Conservation (phyloP, 139 green algal species). For the Picochlorum sp. region DNA sequence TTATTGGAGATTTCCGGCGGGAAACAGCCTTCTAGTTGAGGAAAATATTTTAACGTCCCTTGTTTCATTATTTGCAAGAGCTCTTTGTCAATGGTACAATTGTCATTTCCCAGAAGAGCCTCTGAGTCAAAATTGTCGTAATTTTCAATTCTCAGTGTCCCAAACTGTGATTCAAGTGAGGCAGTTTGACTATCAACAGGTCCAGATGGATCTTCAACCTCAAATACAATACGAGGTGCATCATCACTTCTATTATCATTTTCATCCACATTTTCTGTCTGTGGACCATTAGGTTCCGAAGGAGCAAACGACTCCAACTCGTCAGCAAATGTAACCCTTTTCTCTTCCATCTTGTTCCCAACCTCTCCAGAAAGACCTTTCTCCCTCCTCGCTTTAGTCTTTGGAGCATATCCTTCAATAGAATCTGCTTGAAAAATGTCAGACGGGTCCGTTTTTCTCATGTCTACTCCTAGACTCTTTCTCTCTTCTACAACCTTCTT, state of each 20-base stretch:
- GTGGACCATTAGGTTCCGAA: background rate
- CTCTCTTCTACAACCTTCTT: background rate
- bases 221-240: slow-evolving; percentile 2
- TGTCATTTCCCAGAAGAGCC: no score
- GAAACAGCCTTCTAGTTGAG: slow-evolving; percentile 4
- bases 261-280: background rate
- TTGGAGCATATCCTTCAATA: slow-evolving; percentile 24
- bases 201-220: slow-evolving; percentile 1
- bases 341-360: background rate
- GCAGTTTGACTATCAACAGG: background rate
- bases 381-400: background rate
- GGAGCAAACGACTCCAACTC: background rate
- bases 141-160: background rate
- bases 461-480: background rate
- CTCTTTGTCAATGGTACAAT: background rate
- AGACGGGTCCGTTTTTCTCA: background rate
- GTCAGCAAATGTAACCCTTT: background rate
- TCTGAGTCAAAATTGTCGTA: background rate
- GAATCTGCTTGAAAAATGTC: background rate
- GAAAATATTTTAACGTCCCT: slow-evolving; percentile 7
- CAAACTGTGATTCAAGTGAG: background rate
- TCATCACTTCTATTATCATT: background rate
- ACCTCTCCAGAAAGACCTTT: no score
- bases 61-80: background rate
- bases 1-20: slow-evolving; percentile 13